Percentiles rank a stretch among this genome's conserved stretches.
phyloP scores from a whole-genome alignment of 129 eudicot genomes.

The Flaveria linearis region DNA sequence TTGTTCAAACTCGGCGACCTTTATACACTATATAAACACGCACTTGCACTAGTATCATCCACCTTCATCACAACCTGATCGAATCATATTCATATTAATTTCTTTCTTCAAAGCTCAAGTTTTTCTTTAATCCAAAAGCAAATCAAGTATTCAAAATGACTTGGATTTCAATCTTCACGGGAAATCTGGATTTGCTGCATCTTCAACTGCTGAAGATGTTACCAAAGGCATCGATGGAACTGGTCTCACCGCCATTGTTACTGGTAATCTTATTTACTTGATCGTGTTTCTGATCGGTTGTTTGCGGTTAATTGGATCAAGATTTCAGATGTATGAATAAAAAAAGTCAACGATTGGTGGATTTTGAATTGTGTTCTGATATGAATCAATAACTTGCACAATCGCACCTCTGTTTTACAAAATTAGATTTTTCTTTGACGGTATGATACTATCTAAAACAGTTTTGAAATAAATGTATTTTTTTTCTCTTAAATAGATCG shows the following conservation, averaged over 20 bases:
- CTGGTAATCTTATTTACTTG: slow-evolving; percentile 43
- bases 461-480: no score
- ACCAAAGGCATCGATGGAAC: slow-evolving; percentile 70
- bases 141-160: slow-evolving; percentile 31
- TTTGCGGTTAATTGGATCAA: no score
- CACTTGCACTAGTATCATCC: slow-evolving; percentile 18
- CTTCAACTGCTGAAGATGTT: slow-evolving; percentile 80
- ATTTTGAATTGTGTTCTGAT: no score
- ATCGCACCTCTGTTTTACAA: no score
- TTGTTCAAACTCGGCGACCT: neutral
- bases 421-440: no score
- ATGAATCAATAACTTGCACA: no score
- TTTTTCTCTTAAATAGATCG: no score
- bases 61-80: slow-evolving; percentile 12
- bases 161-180: slow-evolving; percentile 68
- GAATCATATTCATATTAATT: neutral
- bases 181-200: slow-evolving; percentile 77
- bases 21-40: slow-evolving; percentile 15
- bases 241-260: slow-evolving; percentile 83
- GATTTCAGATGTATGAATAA: no score
- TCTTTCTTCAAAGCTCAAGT: neutral
- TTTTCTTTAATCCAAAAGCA: neutral
- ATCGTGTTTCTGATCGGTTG: neutral
- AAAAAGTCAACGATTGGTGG: no score
- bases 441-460: no score